Base-by-base conservation (phyloP, 225 moss, liverwort and hornwort species). In the Sphagnum contortum region DNA sequence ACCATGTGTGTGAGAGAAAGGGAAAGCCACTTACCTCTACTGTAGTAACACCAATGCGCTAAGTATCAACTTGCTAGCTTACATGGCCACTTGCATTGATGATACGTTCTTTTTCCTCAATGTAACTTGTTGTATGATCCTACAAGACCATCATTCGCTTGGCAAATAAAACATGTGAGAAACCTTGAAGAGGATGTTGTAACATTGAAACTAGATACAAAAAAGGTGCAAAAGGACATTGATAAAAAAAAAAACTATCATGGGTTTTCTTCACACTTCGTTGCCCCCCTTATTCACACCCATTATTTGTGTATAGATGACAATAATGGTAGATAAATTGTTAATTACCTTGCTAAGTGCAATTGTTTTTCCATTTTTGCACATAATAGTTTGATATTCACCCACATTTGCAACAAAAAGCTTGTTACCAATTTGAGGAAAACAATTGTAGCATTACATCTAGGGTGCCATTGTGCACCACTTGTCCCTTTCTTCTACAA, bases 361-460 rank as follows among this genome's bases (percentile, higher is more conserved):
- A 60, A 87, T 57, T 50, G 84, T 78, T 69, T 64, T 67, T 47
- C 87, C 87, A 60, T 65, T 79, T 64, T 81, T 76, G 70, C 81
- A 87, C 61, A 84, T 29, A 70, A 87, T 69, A 10, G 81, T 75
- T 76, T 81, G 80, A 68, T 84, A 87, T 74, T 87, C 87, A 73
- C 87, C 87, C 61, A 84, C 87, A 64, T 87, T 87, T 57, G 87
- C 87, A 57, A 87, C 87, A 65, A 73, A 87, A n/a, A 87, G 72
- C 4, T 49, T 69, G 69, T 81, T 78, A 6, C 69, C 76, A n/a
- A n/a, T 57, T 84, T 78, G 68, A 87, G 75, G 46, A 84, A 74
- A 44, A 74, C 79, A 5, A 76, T 74, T n/a, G 79, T 67, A 11
- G 87, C 87, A 9, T 84, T 87, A 47, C 87, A 87, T 12, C 87